A percentile compares a stretch with the other conserved stretches of the same genome.
These are phyloP conservation scores for Porcisia deanei DNA, from an alignment of 208 protist genomes.

Conservation along the genomic window DNA sequence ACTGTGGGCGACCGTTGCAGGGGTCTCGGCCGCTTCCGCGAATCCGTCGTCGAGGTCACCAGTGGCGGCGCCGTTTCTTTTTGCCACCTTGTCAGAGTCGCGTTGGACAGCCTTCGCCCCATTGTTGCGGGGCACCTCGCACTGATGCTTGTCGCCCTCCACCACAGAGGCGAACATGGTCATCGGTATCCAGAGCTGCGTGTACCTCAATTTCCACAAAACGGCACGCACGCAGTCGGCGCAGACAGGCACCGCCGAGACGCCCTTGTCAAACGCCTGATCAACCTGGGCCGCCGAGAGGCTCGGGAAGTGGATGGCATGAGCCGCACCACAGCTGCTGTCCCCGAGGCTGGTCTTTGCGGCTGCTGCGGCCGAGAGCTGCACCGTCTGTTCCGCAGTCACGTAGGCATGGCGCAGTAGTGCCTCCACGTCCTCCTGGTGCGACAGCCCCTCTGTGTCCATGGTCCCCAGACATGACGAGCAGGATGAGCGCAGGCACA, in stretches of 20 bases:
- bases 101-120: not conserved
- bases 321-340: not conserved
- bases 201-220: slow-evolving; percentile 45
- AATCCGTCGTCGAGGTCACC: not conserved
- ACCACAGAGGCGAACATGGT: slow-evolving; percentile 51
- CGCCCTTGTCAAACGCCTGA: slow-evolving; percentile 18
- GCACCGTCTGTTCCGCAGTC: slow-evolving; percentile 23
- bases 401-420: slow-evolving; percentile 30
- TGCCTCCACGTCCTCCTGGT: slow-evolving; percentile 39
- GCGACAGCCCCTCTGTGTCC: slow-evolving; percentile 34
- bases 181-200: slow-evolving; percentile 73
- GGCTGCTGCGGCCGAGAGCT: slow-evolving; percentile 15
- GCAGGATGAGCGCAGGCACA: slow-evolving; percentile 70
- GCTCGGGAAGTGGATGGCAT: slow-evolving; percentile 20
- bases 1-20: not conserved
- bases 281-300: slow-evolving; percentile 24
- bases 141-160: slow-evolving; percentile 21
- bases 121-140: slow-evolving; percentile 1
- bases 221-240: slow-evolving; percentile 62
- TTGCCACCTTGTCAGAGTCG: not conserved
- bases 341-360: slow-evolving; percentile 1
- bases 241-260: slow-evolving; percentile 50
- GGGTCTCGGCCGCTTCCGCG: not conserved
- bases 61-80: not conserved
- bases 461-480: slow-evolving; percentile 60